Evolutionary conservation across 768 basidiomycete genomes (phyloP), one percentile per base, ranked within the genome.

Genomic region (Hypholoma fasciculare): DNA sequence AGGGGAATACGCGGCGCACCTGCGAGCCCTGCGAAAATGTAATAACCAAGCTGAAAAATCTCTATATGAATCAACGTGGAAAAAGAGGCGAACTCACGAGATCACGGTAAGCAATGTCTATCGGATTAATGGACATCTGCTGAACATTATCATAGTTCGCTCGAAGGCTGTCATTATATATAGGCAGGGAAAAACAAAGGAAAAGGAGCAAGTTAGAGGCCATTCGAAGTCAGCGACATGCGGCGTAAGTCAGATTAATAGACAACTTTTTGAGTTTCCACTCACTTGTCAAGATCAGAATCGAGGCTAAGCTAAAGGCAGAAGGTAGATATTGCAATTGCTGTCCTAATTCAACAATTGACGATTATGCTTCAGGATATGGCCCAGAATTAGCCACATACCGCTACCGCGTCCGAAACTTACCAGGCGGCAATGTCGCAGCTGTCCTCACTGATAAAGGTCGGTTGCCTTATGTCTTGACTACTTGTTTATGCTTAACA

Each of bases 391-490:
- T 49, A 11, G 65, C 57, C 48, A 57, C 67, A 16, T 30, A 42
- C 9, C 26, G 27, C 16, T 16, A 46, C 20, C 42, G 47, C 23
- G 38, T 66, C 12, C 34, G 44, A 19, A 30, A 52, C 12, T 49
- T 71, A 16, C 69, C 72, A 23, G 63, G 58, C 36, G 48, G 67
- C 4, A 52, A 59, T 3, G 49, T 62, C 36, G 47, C 64, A 2
- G 60, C 58, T 44, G 54, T 55, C 12, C 62, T 74, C 4, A 69
- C 65, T 7, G 70, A 71, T 23, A 62, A 64, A 49, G 59, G 69
- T 68, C 37, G 48, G 62, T 43, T 13, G 4, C 7, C 5, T 43
- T 30, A 20, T 36, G 26, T 38, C 5, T 23, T 42, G 26, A 5
- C 16, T 23, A 12, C 9, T 48, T 14, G 34, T 17, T 27, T 14